Evolutionary conservation across 2,329 filamentous ascomycete species (phyloP).

Genomic region (Dothideomycetidae sp.): DNA sequence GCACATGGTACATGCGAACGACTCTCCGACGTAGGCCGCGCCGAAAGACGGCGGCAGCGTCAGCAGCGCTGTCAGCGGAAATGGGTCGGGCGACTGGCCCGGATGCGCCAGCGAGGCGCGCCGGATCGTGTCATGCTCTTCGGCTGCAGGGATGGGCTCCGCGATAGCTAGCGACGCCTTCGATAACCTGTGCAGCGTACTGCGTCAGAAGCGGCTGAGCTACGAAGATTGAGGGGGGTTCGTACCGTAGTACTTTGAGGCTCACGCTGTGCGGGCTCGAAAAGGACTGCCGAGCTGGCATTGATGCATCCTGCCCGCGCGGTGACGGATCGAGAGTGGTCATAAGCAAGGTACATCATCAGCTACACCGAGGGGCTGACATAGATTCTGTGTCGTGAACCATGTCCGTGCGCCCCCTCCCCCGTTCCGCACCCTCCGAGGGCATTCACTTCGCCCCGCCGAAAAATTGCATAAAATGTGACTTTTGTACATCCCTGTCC

Average conservation of each 20-base stretch:
- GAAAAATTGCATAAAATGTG: no score
- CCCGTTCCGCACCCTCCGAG: no score
- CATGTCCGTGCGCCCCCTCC: no score
- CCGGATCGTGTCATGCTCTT: constrained; percentile 36
- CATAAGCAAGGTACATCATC: no score
- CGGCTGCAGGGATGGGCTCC: constrained; percentile 48
- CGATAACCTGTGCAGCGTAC: constrained; percentile 48
- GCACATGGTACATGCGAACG: constrained; percentile 85
- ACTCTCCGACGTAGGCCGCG: constrained; percentile 88
- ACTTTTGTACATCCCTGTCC: no score
- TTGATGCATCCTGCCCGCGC: neutral
- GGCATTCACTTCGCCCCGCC: no score
- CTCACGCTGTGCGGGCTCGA: constrained; percentile 59
- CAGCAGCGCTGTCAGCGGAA: constrained; percentile 48
- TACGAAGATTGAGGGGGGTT: constrained; percentile 56
- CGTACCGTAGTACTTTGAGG: constrained; percentile 72
- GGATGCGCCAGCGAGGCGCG: constrained; percentile 65
- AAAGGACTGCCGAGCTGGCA: constrained; percentile 2
- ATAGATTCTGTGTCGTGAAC: no score
- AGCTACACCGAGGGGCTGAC: no score
- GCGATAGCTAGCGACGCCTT: constrained; percentile 59
- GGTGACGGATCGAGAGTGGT: no score
- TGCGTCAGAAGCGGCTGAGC: constrained; percentile 3
- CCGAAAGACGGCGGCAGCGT: constrained; percentile 85
- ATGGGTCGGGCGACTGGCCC: constrained; percentile 30